These are phyloP conservation scores for Dendrostoma leiphaemia DNA, from an alignment of 2,329 filamentous ascomycete species.

Conservation along the genomic window DNA sequence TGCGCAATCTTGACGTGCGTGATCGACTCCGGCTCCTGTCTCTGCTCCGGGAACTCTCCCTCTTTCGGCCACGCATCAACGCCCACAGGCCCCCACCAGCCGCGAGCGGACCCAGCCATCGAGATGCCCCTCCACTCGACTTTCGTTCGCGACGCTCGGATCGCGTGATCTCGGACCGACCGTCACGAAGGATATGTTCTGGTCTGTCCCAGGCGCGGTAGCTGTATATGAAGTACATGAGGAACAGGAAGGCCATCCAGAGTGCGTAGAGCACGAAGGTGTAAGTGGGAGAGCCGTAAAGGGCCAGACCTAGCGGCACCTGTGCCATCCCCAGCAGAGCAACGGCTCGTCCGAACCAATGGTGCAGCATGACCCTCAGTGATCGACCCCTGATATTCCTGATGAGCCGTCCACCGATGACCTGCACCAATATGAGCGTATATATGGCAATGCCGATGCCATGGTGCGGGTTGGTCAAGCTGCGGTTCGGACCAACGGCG, in stretches of 20 bases:
- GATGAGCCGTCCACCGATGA: slow-evolving; percentile 66
- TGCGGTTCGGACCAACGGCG: slow-evolving; percentile 71
- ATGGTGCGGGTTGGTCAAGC: slow-evolving; percentile 78
- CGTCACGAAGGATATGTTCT: slow-evolving; percentile 56
- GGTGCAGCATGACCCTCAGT: slow-evolving; percentile 67
- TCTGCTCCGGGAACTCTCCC: slow-evolving; percentile 37
- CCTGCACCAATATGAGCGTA: slow-evolving; percentile 68
- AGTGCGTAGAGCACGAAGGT: slow-evolving; percentile 85
- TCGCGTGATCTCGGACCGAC: slow-evolving; percentile 50
- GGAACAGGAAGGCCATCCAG: slow-evolving; percentile 69
- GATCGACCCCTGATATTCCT: slow-evolving; percentile 48
- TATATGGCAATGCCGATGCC: slow-evolving; percentile 81
- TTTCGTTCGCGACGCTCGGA: slow-evolving; percentile 39
- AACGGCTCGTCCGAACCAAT: slow-evolving; percentile 79
- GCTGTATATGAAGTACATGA: slow-evolving; percentile 77
- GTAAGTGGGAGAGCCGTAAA: slow-evolving; percentile 85
- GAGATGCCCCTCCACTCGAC: slow-evolving; percentile 30
- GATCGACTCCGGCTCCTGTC: slow-evolving; percentile 39
- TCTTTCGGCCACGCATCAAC: slow-evolving; percentile 40
- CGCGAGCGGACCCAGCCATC: slow-evolving; percentile 52
- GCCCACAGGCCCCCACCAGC: slow-evolving; percentile 51
- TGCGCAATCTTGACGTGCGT: slow-evolving; percentile 32
- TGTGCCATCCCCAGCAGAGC: slow-evolving; percentile 82
- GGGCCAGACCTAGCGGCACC: slow-evolving; percentile 81
- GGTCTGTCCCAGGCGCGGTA: slow-evolving; percentile 61